phyloP scores from a whole-genome alignment of 2,329 filamentous ascomycete genomes.

The Nemania serpens region DNA sequence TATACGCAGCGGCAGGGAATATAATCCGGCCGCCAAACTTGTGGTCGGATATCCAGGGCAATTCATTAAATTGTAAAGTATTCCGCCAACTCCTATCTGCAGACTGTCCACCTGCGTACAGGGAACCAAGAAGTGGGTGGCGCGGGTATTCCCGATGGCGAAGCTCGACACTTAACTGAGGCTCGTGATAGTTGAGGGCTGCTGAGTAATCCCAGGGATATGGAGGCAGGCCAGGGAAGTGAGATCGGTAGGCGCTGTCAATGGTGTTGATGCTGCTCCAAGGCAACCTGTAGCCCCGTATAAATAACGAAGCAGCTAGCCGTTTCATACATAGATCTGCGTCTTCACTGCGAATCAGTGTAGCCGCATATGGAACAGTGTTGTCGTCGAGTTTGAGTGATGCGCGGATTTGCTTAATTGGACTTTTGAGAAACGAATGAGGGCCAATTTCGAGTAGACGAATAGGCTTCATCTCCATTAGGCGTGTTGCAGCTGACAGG shows the following conservation, averaged over 20 bases:
- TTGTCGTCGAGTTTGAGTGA: not conserved
- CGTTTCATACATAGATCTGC: not conserved
- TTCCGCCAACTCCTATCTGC: constrained; percentile 31
- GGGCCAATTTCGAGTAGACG: constrained; percentile 33
- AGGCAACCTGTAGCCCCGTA: not conserved
- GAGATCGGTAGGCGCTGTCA: not conserved
- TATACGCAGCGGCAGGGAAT: constrained; percentile 30
- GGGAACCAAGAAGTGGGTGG: constrained; percentile 4
- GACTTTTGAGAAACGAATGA: constrained; percentile 42
- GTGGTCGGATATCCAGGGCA: constrained; percentile 32
- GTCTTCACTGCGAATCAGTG: not conserved
- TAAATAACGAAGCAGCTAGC: not conserved
- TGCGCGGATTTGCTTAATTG: constrained; percentile 32
- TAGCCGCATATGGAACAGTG: not conserved
- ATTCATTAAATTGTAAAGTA: constrained; percentile 19
- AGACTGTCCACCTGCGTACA: constrained; percentile 13
- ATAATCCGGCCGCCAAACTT: constrained; percentile 26
- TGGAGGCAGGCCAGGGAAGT: not conserved
- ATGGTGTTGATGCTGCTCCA: not conserved
- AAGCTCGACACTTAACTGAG: not conserved
- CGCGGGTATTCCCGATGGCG: not conserved
- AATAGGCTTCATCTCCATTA: not conserved
- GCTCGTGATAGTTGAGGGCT: not conserved
- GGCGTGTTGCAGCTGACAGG: not conserved
- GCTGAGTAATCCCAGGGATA: constrained; percentile 9